Base-by-base conservation (phyloP, 2,329 filamentous ascomycete genomes). In the Remersonia thermophila region DNA sequence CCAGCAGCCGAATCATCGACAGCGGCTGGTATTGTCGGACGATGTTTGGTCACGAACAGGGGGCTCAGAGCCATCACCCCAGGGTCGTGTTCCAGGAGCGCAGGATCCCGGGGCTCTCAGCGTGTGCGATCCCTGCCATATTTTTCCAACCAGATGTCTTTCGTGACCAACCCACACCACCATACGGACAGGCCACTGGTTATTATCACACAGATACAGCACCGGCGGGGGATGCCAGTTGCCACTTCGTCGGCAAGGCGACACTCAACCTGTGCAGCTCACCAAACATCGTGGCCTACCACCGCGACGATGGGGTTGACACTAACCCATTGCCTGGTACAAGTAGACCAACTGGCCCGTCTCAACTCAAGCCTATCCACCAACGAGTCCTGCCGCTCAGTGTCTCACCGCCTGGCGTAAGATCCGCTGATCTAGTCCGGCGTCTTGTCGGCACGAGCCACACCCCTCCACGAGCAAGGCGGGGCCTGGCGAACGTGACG, bases 141-240 rank as follows among this genome's bases (percentile, higher is more conserved):
- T 33, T 18, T 37, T 7, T 27, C 47, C 4, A 37, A 30, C 13
- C 52, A 53, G 26, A 43, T 46, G 28, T 16, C 39, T 11, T 55
- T 54, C 36, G 17, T 37, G 11, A 13, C 18, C n/a, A 37, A 15
- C 14, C 46, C 47, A 20, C 42, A 44, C 23, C 41, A 45, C 25
- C 47, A 46, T 17, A 25, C 35, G 8, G 31, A 17, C 14, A 35
- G 36, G n/a, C n/a, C n/a, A n/a, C n/a, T n/a, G n/a, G n/a, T n/a
- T n/a, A n/a, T n/a, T n/a, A n/a, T n/a, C n/a, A n/a, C n/a, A n/a
- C n/a, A n/a, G n/a, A n/a, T n/a, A n/a, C n/a, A n/a, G n/a, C n/a
- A n/a, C n/a, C n/a, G n/a, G n/a, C n/a, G n/a, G n/a, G n/a, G n/a
- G n/a, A n/a, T n/a, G n/a, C n/a, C n/a, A n/a, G n/a, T n/a, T n/a